Percentiles rank a stretch among this genome's conserved stretches.
These are phyloP conservation scores for Phytophthora meadii DNA, from an alignment of 352 stramenopile genomes.

Conservation along the genomic window DNA sequence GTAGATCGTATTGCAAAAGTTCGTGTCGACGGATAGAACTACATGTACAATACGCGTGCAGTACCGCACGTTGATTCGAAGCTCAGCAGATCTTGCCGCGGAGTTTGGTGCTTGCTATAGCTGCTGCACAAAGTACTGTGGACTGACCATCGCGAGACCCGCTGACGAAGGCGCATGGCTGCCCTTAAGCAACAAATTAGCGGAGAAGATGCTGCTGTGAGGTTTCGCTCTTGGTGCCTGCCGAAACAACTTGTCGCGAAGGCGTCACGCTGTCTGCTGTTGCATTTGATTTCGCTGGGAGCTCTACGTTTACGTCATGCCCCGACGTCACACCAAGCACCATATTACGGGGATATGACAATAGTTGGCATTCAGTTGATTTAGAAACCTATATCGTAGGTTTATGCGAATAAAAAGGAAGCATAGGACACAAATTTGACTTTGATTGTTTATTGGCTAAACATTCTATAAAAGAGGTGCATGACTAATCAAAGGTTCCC, in stretches of 20 bases:
- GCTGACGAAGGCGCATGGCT: background rate
- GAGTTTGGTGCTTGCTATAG: too few relatives aligned
- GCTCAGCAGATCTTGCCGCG: too few relatives aligned
- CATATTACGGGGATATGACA: constrained; percentile 12
- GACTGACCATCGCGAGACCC: too few relatives aligned
- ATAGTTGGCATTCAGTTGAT: background rate
- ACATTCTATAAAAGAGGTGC: too few relatives aligned
- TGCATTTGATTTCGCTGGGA: constrained; percentile 33
- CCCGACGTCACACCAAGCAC: constrained; percentile 29
- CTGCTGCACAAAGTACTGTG: too few relatives aligned
- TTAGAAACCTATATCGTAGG: background rate
- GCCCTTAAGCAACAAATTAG: background rate
- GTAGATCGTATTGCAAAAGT: too few relatives aligned
- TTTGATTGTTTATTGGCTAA: background rate
- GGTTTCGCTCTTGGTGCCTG: background rate
- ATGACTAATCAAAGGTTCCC: background rate
- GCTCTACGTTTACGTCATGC: constrained; percentile 36
- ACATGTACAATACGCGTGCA: too few relatives aligned
- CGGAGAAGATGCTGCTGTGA: background rate
- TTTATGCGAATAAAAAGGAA: background rate
- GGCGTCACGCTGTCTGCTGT: constrained; percentile 10
- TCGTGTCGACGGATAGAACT: too few relatives aligned
- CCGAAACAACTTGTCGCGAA: background rate
- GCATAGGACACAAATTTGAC: too few relatives aligned
- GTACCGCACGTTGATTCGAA: too few relatives aligned